Evolutionary conservation across 2,329 filamentous ascomycete genomes (phyloP).

Genomic region (Pseudocercospora macadamiae): DNA sequence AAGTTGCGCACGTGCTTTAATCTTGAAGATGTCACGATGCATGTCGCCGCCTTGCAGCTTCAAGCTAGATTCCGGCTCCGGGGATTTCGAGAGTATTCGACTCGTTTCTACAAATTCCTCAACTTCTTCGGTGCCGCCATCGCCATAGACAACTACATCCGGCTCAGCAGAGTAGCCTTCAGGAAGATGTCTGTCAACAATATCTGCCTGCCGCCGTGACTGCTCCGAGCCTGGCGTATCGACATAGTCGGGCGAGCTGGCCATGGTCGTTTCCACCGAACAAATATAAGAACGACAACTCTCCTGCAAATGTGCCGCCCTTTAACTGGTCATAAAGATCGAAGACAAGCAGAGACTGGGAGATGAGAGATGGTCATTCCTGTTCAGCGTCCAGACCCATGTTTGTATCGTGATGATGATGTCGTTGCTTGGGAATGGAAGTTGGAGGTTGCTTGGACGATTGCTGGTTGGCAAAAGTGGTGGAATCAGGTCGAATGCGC

Average conservation of each 20-base stretch:
- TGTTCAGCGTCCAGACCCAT: background rate
- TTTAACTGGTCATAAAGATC: constrained; percentile 13
- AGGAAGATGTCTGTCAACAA: constrained; percentile 39
- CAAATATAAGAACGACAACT: too few species aligned
- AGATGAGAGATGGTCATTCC: constrained; percentile 9
- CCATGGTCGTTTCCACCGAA: too few species aligned
- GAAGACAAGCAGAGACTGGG: constrained; percentile 11
- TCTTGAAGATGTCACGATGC: constrained; percentile 76
- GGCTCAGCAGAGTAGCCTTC: constrained; percentile 39
- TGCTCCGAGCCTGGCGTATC: constrained; percentile 27
- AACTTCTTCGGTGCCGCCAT: constrained; percentile 12
- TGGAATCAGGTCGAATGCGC: too few species aligned
- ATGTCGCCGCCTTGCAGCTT: constrained; percentile 76
- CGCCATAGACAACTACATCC: constrained; percentile 31
- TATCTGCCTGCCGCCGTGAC: constrained; percentile 33
- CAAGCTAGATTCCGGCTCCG: constrained; percentile 63
- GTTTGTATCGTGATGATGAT: constrained; percentile 5
- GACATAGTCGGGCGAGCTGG: constrained; percentile 18
- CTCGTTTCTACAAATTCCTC: constrained; percentile 6
- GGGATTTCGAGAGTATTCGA: constrained; percentile 5
- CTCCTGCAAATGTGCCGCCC: background rate
- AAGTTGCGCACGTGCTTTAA: constrained; percentile 61
- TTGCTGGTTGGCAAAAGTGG: background rate
- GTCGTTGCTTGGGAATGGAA: background rate
- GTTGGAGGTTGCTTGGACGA: background rate